These are phyloP conservation scores for Neurospora tetraspora DNA, from an alignment of 495 filamentous ascomycete species.

Conservation along the genomic window DNA sequence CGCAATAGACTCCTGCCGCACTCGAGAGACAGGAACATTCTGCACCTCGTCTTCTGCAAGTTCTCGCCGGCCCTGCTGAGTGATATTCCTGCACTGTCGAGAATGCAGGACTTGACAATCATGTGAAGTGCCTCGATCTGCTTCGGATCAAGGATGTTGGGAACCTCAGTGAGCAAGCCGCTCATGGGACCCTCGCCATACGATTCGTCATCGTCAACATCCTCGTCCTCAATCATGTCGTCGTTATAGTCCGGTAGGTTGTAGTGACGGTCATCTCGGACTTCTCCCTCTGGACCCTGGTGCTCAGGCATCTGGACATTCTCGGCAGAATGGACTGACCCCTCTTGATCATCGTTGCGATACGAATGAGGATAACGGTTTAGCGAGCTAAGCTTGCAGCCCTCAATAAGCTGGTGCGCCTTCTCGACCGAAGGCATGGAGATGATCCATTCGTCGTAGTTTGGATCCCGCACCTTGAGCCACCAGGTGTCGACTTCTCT, in stretches of 20 bases:
- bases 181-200: slow-evolving; percentile 77
- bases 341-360: slow-evolving; percentile 60
- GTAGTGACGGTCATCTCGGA: slow-evolving; percentile 28
- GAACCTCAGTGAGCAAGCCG: slow-evolving; percentile 81
- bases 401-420: slow-evolving; percentile 37
- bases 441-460: slow-evolving; percentile 42
- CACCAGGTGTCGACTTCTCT: slow-evolving; percentile 49
- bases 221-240: slow-evolving; percentile 52
- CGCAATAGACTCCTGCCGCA: slow-evolving; percentile 78
- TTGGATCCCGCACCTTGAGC: slow-evolving; percentile 41
- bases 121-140: slow-evolving; percentile 93
- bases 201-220: slow-evolving; percentile 71
- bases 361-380: slow-evolving; percentile 37
- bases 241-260: slow-evolving; percentile 35
- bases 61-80: slow-evolving; percentile 51
- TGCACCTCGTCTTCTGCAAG: slow-evolving; percentile 75
- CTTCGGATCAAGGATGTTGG: slow-evolving; percentile 82
- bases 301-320: slow-evolving; percentile 28
- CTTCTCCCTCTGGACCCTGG: slow-evolving; percentile 39
- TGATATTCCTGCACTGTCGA: slow-evolving; percentile 51
- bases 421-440: slow-evolving; percentile 42
- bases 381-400: slow-evolving; percentile 37
- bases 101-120: slow-evolving; percentile 85
- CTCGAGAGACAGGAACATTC: slow-evolving; percentile 76
- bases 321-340: slow-evolving; percentile 30